phyloP scores from a whole-genome alignment of 306 rosid genomes.

The Fragaria iinumae region DNA sequence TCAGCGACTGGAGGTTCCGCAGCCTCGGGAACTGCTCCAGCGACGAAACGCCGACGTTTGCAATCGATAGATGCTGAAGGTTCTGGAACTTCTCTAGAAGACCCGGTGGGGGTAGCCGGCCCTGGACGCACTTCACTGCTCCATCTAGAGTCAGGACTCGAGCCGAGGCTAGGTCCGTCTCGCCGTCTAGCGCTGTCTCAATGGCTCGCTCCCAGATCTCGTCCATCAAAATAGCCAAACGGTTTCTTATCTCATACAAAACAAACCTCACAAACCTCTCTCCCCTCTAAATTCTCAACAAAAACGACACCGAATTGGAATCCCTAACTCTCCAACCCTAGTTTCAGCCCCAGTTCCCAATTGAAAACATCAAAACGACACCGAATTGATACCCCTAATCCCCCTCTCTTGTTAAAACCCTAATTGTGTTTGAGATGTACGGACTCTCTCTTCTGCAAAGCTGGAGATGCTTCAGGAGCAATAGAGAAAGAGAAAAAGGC shows the following conservation, averaged over 20 bases:
- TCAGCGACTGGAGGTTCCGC: conserved; percentile 61
- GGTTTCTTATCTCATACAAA: conserved; percentile 52
- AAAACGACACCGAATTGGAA: too few relatives aligned
- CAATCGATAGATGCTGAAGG: conserved; percentile 87
- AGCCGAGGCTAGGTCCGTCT: conserved; percentile 62
- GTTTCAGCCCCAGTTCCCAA: conserved; percentile 17
- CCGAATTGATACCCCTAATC: conserved; percentile 8
- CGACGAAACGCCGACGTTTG: conserved; percentile 82
- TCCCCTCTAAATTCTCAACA: background rate
- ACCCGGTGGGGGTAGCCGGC: conserved; percentile 78
- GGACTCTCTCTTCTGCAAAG: conserved; percentile 29
- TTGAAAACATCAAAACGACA: background rate
- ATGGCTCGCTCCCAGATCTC: conserved; percentile 98
- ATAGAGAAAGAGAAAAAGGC: background rate
- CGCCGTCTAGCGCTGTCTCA: conserved; percentile 85
- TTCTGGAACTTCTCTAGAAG: conserved; percentile 74
- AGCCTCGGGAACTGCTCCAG: conserved; percentile 90
- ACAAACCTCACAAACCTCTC: background rate
- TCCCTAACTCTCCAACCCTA: background rate
- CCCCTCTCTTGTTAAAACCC: conserved; percentile 33
- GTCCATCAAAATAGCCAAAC: conserved; percentile 71
- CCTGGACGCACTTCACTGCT: conserved; percentile 85
- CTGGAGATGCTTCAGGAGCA: conserved; percentile 24
- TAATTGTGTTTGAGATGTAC: conserved; percentile 27
- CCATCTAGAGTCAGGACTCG: conserved; percentile 82